phyloP scores from a whole-genome alignment of 2,329 filamentous ascomycete genomes.

The Sphaerulina vaccinii region DNA sequence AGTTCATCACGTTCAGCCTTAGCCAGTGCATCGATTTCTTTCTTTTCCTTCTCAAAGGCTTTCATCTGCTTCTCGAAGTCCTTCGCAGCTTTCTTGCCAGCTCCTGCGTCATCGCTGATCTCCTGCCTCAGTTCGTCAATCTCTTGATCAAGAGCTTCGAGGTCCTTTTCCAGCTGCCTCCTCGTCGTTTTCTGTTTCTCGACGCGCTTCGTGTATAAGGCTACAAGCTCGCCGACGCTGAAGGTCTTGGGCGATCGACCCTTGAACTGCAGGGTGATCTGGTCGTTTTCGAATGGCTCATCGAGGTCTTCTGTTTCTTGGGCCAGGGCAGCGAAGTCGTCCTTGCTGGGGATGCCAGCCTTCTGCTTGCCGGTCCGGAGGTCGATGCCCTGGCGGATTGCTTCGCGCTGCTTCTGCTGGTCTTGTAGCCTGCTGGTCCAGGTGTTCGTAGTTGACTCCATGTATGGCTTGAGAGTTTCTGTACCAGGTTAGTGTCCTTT shows the following conservation, averaged over 20 bases:
- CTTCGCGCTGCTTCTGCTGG: constrained; percentile 17
- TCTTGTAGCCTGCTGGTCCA: constrained; percentile 9
- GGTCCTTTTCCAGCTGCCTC: constrained; percentile 18
- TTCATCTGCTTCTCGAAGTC: constrained; percentile 20
- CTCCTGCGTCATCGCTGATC: constrained; percentile 16
- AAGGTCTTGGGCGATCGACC: too few species aligned
- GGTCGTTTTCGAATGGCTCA: constrained; percentile 22
- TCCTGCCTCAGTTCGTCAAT: constrained; percentile 22
- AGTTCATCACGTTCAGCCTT: constrained; percentile 23
- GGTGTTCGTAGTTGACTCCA: constrained; percentile 3
- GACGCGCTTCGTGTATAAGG: constrained; percentile 14
- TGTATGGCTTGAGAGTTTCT: constrained; percentile 10
- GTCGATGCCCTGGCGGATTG: constrained; percentile 25
- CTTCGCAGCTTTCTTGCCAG: constrained; percentile 8
- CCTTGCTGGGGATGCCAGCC: constrained; percentile 21
- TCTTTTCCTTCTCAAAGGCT: constrained; percentile 20
- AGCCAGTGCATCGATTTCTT: constrained; percentile 19
- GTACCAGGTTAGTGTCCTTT: constrained; percentile 4
- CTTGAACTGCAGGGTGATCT: constrained; percentile 4
- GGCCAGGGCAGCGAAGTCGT: constrained; percentile 26
- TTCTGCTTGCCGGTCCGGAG: constrained; percentile 18
- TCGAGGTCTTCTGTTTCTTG: constrained; percentile 14
- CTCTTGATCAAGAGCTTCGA: constrained; percentile 21
- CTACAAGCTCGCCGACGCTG: neutral
- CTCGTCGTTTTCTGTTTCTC: constrained; percentile 23